Evolutionary conservation across 2,329 filamentous ascomycete genomes (phyloP).

Genomic region (Xylariaceae sp.): DNA sequence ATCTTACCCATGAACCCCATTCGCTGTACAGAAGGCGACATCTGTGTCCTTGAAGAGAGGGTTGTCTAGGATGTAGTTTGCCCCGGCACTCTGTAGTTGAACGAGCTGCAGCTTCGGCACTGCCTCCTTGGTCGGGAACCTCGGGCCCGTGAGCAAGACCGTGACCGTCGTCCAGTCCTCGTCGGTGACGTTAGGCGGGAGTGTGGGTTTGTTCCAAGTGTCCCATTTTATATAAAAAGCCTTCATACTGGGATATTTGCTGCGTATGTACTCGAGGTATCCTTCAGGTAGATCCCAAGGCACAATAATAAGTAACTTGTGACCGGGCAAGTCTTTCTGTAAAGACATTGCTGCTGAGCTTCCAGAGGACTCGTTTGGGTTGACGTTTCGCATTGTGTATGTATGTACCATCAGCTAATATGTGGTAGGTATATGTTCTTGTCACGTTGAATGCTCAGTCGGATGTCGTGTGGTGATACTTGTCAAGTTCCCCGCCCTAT

Average conservation of each 20-base stretch:
- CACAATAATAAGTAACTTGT: conserved; percentile 50
- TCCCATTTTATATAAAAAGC: conserved; percentile 41
- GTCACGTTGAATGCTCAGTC: background rate
- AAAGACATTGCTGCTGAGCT: conserved; percentile 7
- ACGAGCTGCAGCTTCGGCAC: conserved; percentile 55
- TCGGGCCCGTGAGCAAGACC: conserved; percentile 47
- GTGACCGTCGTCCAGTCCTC: conserved; percentile 53
- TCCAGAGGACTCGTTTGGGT: conserved; percentile 1
- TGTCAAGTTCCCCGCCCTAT: background rate
- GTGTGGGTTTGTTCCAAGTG: conserved; percentile 26
- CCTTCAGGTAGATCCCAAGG: conserved; percentile 36
- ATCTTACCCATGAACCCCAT: conserved; percentile 59
- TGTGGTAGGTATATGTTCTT: background rate
- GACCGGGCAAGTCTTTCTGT: conserved; percentile 45
- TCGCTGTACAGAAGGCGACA: conserved; percentile 56
- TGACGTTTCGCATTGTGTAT: conserved; percentile 13
- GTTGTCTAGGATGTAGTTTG: conserved; percentile 50
- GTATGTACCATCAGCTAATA: background rate
- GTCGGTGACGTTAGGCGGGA: conserved; percentile 34
- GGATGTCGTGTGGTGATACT: background rate
- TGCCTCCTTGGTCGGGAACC: conserved; percentile 46
- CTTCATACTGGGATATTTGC: conserved; percentile 48
- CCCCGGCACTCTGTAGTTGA: conserved; percentile 58
- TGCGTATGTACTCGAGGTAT: conserved; percentile 42
- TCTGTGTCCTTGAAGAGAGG: conserved; percentile 54